phyloP scores from a whole-genome alignment of 208 protist genomes.

The Crithidia mellificae region DNA sequence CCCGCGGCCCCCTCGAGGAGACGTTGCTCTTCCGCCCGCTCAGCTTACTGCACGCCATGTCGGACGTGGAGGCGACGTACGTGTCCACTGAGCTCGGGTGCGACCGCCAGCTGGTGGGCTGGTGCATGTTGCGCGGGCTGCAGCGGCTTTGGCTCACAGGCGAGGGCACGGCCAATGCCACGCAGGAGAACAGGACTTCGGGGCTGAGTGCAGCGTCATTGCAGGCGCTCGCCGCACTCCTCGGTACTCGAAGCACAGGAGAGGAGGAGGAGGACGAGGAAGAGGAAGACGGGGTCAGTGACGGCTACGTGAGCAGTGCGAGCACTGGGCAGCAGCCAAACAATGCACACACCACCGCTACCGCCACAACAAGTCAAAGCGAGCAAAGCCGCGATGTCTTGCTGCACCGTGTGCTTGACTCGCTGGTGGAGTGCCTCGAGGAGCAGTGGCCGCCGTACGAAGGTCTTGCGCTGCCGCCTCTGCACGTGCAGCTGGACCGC shows the following conservation, averaged over 20 bases:
- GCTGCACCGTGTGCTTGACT: constrained; percentile 8
- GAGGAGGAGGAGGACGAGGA: constrained; percentile 9
- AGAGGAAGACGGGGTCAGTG: constrained; percentile 3
- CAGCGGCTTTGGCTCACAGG: constrained; percentile 12
- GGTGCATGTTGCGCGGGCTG: constrained; percentile 50
- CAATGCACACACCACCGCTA: neutral
- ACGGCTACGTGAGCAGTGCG: too few relatives aligned
- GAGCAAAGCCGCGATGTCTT: neutral
- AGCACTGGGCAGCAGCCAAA: neutral
- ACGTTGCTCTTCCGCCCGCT: constrained; percentile 46
- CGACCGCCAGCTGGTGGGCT: constrained; percentile 55
- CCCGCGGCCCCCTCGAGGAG: constrained; percentile 35
- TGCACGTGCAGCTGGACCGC: constrained; percentile 30
- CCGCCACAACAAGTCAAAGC: too few relatives aligned
- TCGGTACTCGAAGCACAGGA: neutral
- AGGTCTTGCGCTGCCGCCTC: constrained; percentile 42
- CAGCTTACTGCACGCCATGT: constrained; percentile 46
- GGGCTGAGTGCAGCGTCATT: constrained; percentile 4
- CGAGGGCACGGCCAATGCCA: neutral
- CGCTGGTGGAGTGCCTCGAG: constrained; percentile 35
- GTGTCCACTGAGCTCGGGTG: constrained; percentile 73
- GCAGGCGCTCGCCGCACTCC: constrained; percentile 13
- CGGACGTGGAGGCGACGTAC: constrained; percentile 59
- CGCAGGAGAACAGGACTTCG: neutral
- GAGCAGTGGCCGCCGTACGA: constrained; percentile 61